Evolutionary conservation across 768 basidiomycete genomes (phyloP).

Genomic region (Candolleomyces efflorescens): DNA sequence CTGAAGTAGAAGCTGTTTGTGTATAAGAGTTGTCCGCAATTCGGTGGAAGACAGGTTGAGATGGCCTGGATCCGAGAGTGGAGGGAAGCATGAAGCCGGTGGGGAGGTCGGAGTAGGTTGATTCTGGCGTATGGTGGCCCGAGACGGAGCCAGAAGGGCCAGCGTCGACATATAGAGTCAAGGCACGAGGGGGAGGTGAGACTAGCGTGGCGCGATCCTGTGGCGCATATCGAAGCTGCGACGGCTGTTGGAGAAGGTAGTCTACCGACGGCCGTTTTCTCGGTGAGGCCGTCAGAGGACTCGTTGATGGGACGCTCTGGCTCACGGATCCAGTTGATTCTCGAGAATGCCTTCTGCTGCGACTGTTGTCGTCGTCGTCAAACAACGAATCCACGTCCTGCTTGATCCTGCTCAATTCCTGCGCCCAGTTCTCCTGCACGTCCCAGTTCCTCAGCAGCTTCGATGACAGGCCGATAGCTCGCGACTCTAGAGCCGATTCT

Average conservation of each 20-base stretch:
- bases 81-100: slow-evolving; percentile 59
- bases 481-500: slow-evolving; percentile 44
- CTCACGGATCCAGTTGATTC: not conserved
- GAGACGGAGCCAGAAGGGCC: slow-evolving; percentile 14
- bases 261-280: not conserved
- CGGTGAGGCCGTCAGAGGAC: not conserved
- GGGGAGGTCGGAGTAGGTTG: slow-evolving; percentile 14
- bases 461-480: slow-evolving; percentile 49
- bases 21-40: too few species aligned
- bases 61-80: slow-evolving; percentile 59
- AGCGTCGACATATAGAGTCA: slow-evolving; percentile 71
- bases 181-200: slow-evolving; percentile 65
- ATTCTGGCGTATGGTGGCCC: not conserved
- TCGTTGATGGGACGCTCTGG: slow-evolving; percentile 2
- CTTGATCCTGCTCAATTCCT: slow-evolving; percentile 63
- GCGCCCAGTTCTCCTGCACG: slow-evolving; percentile 55
- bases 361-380: slow-evolving; percentile 21
- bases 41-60: not conserved
- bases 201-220: slow-evolving; percentile 51
- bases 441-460: slow-evolving; percentile 44
- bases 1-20: too few species aligned
- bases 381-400: slow-evolving; percentile 60
- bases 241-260: slow-evolving; percentile 10
- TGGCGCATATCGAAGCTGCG: slow-evolving; percentile 37
- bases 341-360: too few species aligned